A percentile compares a stretch with the other conserved stretches of the same genome.
Evolutionary conservation across 2,329 filamentous ascomycete species (phyloP).

Genomic region (Sarocladium strictum): DNA sequence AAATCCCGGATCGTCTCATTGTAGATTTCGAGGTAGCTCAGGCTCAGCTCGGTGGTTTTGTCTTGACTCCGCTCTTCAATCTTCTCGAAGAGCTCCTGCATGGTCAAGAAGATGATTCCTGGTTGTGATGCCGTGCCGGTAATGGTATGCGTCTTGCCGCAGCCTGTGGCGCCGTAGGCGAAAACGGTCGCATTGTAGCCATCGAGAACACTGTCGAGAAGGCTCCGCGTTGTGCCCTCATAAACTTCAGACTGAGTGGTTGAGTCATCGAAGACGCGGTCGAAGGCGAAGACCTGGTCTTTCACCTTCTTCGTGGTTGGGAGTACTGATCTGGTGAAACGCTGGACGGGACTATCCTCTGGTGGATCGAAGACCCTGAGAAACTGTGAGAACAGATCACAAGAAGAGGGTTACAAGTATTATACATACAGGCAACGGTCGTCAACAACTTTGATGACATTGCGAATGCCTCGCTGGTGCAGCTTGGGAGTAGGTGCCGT

Average conservation of each 20-base stretch:
- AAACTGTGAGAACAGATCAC: background rate
- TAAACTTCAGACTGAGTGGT: conserved; percentile 90
- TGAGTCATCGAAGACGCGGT: conserved; percentile 94
- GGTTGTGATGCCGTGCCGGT: conserved; percentile 86
- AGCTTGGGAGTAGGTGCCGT: conserved; percentile 78
- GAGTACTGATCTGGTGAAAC: conserved; percentile 76
- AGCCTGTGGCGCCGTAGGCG: conserved; percentile 94
- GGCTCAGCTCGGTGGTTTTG: conserved; percentile 81
- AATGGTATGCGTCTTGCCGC: conserved; percentile 98
- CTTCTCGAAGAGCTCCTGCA: conserved; percentile 98
- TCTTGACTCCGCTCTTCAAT: conserved; percentile 81
- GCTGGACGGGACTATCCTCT: conserved; percentile 87
- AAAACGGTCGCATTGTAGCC: conserved; percentile 99
- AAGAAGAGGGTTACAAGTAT: background rate
- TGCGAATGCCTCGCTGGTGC: conserved; percentile 76
- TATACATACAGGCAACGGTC: conserved; percentile 82
- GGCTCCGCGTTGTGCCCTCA: conserved; percentile 78
- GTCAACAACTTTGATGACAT: conserved; percentile 93
- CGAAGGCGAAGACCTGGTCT: conserved; percentile 96
- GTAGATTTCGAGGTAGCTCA: conserved; percentile 97
- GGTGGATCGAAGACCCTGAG: conserved; percentile 90
- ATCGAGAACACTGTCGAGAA: conserved; percentile 93
- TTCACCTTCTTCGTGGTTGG: conserved; percentile 87
- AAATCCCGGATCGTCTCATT: conserved; percentile 98
- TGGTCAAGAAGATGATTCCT: conserved; percentile 96